phyloP scores from a whole-genome alignment of 1,284 basidiomycete species.

The Volvariella surrecta region DNA sequence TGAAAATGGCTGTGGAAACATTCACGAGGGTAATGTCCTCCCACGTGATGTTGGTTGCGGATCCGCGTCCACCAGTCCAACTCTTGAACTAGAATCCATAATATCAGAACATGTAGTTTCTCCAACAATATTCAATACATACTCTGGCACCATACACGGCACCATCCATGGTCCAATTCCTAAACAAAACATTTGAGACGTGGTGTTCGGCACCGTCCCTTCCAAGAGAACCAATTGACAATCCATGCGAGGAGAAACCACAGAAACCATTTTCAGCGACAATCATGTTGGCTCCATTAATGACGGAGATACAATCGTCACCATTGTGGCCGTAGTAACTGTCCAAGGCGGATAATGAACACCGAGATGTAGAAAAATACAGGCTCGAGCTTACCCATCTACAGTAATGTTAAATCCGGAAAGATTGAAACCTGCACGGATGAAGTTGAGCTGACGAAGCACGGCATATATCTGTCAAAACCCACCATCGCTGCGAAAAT shows the following conservation, averaged over 20 bases:
- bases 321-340: constrained; percentile 36
- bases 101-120: neutral
- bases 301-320: constrained; percentile 39
- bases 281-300: constrained; percentile 35
- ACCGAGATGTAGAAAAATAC: neutral
- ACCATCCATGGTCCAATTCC: constrained; percentile 37
- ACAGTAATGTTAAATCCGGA: constrained; percentile 33
- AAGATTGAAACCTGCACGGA: constrained; percentile 29
- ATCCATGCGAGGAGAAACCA: constrained; percentile 38
- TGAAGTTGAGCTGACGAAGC: neutral
- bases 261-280: constrained; percentile 36
- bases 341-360: neutral
- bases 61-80: constrained; percentile 38
- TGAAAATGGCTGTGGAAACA: constrained; percentile 35
- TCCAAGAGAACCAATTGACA: constrained; percentile 38
- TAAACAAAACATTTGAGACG: constrained; percentile 31
- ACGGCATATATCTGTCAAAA: too few species aligned
- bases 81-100: constrained; percentile 25
- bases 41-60: constrained; percentile 36
- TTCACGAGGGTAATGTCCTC: constrained; percentile 33
- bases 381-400: constrained; percentile 21
- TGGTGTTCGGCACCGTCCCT: constrained; percentile 27
- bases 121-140: constrained; percentile 7
- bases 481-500: too few species aligned
- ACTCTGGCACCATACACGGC: constrained; percentile 38